Evolutionary conservation across 331 rosid genomes (phyloP).

Genomic region (Malus hybrid): DNA sequence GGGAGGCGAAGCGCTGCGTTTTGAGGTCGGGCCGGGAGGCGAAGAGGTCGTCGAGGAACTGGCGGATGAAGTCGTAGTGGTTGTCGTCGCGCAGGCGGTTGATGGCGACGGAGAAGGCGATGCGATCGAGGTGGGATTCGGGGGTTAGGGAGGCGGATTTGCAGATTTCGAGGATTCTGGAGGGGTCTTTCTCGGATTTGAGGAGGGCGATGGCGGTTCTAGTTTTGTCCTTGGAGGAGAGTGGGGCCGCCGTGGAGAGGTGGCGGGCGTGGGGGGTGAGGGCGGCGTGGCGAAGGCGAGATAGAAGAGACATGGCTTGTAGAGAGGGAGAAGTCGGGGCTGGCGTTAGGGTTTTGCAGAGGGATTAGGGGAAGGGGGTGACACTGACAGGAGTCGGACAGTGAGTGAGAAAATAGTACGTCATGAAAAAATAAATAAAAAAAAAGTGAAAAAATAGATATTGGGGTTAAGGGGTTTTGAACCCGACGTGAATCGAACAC

Average conservation of each 20-base stretch:
- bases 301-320: constrained; percentile 25
- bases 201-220: constrained; percentile 47
- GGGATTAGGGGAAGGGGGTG: not conserved
- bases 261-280: constrained; percentile 11
- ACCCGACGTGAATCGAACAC: constrained; percentile 51
- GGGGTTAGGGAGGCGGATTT: constrained; percentile 68
- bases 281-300: constrained; percentile 27
- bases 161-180: constrained; percentile 59
- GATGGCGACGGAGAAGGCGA: constrained; percentile 54
- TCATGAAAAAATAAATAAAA: not conserved
- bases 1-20: constrained; percentile 55
- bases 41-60: constrained; percentile 41
- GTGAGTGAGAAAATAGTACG: not conserved
- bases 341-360: constrained; percentile 19
- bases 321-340: not conserved
- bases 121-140: constrained; percentile 53
- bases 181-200: constrained; percentile 62
- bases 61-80: constrained; percentile 50
- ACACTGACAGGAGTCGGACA: not conserved
- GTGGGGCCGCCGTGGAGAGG: constrained; percentile 36
- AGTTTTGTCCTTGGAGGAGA: constrained; percentile 43
- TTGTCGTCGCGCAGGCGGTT: constrained; percentile 47
- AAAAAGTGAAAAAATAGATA: no score
- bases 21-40: constrained; percentile 53
- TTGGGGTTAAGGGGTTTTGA: not conserved